These are phyloP conservation scores for Pseudoturritis turrita DNA, from an alignment of 345 rosid species.

Conservation along the genomic window DNA sequence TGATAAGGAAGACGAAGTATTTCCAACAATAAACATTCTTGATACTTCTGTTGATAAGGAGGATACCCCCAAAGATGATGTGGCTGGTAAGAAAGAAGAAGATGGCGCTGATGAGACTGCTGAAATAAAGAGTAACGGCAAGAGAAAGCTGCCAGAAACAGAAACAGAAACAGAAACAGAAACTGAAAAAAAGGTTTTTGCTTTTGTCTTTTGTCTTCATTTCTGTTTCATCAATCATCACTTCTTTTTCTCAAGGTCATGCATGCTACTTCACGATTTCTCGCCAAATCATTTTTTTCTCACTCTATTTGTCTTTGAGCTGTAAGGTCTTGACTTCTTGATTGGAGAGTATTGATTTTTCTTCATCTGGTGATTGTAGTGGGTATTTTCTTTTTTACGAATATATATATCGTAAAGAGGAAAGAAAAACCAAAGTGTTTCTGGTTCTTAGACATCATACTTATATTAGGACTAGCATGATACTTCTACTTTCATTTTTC, in stretches of 20 bases:
- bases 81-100: slow-evolving; percentile 36
- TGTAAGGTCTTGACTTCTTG: background rate
- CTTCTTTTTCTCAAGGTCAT: slow-evolving; percentile 12
- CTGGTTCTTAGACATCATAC: background rate
- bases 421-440: background rate
- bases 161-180: slow-evolving; percentile 14
- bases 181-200: slow-evolving; percentile 62
- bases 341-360: background rate
- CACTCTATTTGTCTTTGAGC: background rate
- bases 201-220: background rate
- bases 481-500: background rate
- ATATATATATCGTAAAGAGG: background rate
- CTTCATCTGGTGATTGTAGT: background rate
- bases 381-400: background rate
- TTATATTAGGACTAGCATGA: background rate
- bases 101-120: slow-evolving; percentile 35
- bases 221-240: background rate
- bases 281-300: background rate
- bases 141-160: slow-evolving; percentile 61
- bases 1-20: slow-evolving; percentile 69
- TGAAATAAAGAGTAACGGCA: slow-evolving; percentile 45
- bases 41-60: slow-evolving; percentile 38
- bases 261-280: slow-evolving; percentile 3
- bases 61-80: slow-evolving; percentile 17
- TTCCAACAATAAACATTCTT: slow-evolving; percentile 36